Evolutionary conservation across 2,329 filamentous ascomycete genomes (phyloP).

Genomic region (Sarocladium strictum): DNA sequence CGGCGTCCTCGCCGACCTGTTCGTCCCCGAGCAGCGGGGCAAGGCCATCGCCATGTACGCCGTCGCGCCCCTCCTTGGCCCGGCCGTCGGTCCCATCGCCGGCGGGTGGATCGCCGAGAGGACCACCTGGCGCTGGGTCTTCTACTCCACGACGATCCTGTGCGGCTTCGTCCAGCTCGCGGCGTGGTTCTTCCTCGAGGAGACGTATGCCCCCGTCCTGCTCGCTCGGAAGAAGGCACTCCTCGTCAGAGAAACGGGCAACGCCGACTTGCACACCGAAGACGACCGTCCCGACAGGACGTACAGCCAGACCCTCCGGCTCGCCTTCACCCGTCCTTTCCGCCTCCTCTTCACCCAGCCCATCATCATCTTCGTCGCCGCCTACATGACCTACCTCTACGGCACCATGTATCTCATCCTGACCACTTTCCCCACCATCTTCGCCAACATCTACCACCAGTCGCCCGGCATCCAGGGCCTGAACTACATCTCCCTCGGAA

Average conservation of each 20-base stretch:
- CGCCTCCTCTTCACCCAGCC: conserved; percentile 55
- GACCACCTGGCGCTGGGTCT: conserved; percentile 70
- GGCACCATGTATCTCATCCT: conserved; percentile 53
- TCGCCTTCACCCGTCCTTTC: conserved; percentile 59
- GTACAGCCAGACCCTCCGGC: conserved; percentile 26
- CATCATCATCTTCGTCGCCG: conserved; percentile 54
- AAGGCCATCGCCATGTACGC: conserved; percentile 78
- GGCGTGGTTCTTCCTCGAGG: conserved; percentile 74
- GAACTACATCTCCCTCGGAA: conserved; percentile 23
- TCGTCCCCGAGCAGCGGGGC: conserved; percentile 70
- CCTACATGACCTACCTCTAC: conserved; percentile 62
- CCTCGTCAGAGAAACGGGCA: conserved; percentile 59
- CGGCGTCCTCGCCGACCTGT: conserved; percentile 72
- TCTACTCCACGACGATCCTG: conserved; percentile 74
- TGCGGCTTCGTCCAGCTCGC: conserved; percentile 58
- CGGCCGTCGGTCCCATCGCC: conserved; percentile 63
- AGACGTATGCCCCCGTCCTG: conserved; percentile 76
- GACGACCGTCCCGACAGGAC: conserved; percentile 25
- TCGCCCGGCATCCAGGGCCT: conserved; percentile 38
- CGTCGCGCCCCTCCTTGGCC: conserved; percentile 71
- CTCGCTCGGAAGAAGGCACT: conserved; percentile 61
- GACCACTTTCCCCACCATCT: conserved; percentile 46
- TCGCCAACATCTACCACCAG: conserved; percentile 53
- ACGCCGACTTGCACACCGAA: conserved; percentile 59
- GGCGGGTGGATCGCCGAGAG: conserved; percentile 68